A percentile compares a stretch with the other conserved stretches of the same genome.
Evolutionary conservation across 441 rosid genomes (phyloP).

Genomic region (Raphanus hybrid): DNA sequence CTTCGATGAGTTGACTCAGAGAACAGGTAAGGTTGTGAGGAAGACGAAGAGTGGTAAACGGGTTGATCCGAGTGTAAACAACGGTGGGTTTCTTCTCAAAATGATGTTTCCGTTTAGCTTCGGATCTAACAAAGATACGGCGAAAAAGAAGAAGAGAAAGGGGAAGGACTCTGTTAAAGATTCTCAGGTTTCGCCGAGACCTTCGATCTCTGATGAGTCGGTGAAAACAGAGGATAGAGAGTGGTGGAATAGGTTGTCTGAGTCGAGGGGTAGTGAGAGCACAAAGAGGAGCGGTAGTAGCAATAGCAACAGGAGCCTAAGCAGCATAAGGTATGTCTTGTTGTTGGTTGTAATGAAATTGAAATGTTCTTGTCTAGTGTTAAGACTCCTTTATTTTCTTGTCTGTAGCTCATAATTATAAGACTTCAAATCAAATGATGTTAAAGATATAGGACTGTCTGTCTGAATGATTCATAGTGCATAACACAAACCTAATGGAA

Average conservation of each 20-base stretch:
- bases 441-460: no score
- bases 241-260: conserved; percentile 66
- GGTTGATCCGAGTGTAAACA: conserved; percentile 29
- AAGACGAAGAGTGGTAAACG: conserved; percentile 38
- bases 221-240: conserved; percentile 54
- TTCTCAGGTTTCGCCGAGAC: conserved; percentile 52
- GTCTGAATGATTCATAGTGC: background rate
- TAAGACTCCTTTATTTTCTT: background rate
- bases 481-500: background rate
- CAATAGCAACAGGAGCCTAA: conserved; percentile 43
- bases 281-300: conserved; percentile 54
- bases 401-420: no score
- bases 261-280: conserved; percentile 49
- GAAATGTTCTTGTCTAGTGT: conserved; percentile 23
- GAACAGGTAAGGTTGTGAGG: conserved; percentile 32
- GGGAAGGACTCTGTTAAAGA: conserved; percentile 37
- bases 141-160: conserved; percentile 39
- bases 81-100: conserved; percentile 69
- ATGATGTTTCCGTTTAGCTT: conserved; percentile 68
- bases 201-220: conserved; percentile 51
- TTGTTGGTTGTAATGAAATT: background rate
- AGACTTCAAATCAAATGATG: no score
- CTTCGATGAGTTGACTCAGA: conserved; percentile 34
- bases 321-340: conserved; percentile 34
- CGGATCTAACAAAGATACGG: conserved; percentile 41